Evolutionary conservation across 2,329 filamentous ascomycete species (phyloP), one percentile per base, ranked within the genome.

Genomic region (Fusarium multiceps): DNA sequence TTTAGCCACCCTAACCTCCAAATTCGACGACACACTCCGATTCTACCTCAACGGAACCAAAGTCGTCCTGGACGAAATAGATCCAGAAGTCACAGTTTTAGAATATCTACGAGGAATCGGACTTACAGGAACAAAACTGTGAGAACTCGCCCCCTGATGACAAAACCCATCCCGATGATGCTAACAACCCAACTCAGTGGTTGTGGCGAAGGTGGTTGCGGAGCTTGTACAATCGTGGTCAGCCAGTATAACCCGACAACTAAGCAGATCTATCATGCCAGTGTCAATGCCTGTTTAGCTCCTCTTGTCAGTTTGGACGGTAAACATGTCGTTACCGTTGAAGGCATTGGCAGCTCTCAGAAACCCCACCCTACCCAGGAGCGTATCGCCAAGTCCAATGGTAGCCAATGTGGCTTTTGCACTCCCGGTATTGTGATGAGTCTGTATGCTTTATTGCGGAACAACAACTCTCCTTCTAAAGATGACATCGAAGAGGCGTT

Each of bases 391-490:
- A 92, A 92, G 80, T 89, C 92, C 32, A 96, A 97, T 82, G 96
- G 96, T 50, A 97, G 93, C 73, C 95, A 99, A 79, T 99, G 87
- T 63, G 87, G 94, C 2, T 99, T 99, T 81, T 99, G 96, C 77
- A 98, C 96, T 0, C 96, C 96, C 7, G 96, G 96, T 4, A 98
- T 99, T 75, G 94, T 98, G 68, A 98, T 98, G 93, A 98, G 94
- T 78, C 81, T 98, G 59, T 99, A 99, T 80, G 96, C 96, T 8
- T 85, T 98, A 46, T 85, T 99, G 32, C 88, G 96, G 63, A 98
- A 98, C 76, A 92, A 94, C 71, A 85, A 90, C 6, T 85, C 86
- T 21, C 94, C 95, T 0, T 90, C 89, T 4, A 89, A 95, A 75
- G 88, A 93, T 72, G 93, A 97, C 30, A 87, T 98, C 34, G 96